Evolutionary conservation across 306 rosid genomes (phyloP).

Genomic region (Corylus avellana): DNA sequence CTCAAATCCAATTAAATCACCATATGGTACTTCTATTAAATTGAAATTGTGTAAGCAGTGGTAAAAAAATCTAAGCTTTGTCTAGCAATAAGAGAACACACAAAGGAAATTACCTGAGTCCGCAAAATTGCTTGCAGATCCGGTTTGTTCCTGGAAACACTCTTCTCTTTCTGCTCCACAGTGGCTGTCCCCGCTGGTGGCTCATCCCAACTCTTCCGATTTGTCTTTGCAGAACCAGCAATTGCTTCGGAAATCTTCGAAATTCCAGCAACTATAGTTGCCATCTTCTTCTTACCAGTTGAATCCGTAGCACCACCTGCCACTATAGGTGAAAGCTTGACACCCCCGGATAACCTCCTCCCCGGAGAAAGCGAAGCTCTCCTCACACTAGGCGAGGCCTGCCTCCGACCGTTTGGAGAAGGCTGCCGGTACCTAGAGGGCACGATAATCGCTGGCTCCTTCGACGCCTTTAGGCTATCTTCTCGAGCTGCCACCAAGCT

Average conservation of each 20-base stretch:
- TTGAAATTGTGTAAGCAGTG: background rate
- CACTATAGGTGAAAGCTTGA: conserved; percentile 66
- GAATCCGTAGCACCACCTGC: conserved; percentile 45
- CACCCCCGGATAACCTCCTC: conserved; percentile 71
- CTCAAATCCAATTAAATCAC: background rate
- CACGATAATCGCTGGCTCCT: conserved; percentile 80
- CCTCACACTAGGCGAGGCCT: conserved; percentile 71
- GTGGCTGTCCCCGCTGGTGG: conserved; percentile 32
- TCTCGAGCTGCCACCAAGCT: conserved; percentile 75
- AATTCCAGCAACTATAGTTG: conserved; percentile 60
- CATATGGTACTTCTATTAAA: background rate
- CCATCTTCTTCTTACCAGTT: conserved; percentile 67
- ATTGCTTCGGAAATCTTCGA: conserved; percentile 72
- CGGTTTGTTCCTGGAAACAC: conserved; percentile 52
- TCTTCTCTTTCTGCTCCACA: conserved; percentile 54
- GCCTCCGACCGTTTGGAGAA: conserved; percentile 75
- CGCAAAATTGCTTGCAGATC: conserved; percentile 73
- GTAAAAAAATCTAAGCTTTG: background rate
- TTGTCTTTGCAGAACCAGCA: conserved; percentile 62
- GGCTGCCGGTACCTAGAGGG: conserved; percentile 95
- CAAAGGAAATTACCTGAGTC: conserved; percentile 62
- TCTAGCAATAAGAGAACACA: background rate
- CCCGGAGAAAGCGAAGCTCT: conserved; percentile 85
- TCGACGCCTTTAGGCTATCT: conserved; percentile 57
- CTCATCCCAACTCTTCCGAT: conserved; percentile 87